These are phyloP conservation scores for Umbelopsis sp. DNA, from an alignment of 192 early-diverging fungal species.

Conservation along the genomic window DNA sequence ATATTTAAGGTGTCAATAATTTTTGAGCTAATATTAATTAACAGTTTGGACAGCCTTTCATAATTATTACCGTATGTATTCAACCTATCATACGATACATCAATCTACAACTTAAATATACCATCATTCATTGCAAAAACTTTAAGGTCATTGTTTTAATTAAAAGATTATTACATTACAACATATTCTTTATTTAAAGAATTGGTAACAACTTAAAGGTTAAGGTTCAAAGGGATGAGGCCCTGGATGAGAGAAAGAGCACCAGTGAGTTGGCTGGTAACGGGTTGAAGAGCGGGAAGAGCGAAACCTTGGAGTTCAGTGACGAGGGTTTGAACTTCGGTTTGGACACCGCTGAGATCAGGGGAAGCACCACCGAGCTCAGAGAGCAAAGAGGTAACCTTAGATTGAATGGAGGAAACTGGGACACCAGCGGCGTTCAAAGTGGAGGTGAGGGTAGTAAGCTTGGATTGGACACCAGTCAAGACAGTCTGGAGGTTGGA, in stretches of 20 bases:
- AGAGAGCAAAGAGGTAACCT: conserved; percentile 11
- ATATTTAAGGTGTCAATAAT: no score
- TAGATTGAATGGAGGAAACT: not conserved
- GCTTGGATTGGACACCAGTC: conserved; percentile 7
- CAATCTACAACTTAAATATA: no score
- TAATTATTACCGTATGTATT: no score
- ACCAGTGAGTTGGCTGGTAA: conserved; percentile 9
- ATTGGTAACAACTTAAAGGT: conserved; percentile 4
- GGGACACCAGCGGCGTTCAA: conserved; percentile 10
- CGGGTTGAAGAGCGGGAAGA: not conserved
- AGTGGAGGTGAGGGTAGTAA: not conserved
- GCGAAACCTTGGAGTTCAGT: not conserved
- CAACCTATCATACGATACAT: no score
- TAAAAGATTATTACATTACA: not conserved
- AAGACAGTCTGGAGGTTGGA: not conserved
- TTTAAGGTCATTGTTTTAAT: no score
- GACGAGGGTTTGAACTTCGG: not conserved
- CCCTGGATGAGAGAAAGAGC: not conserved
- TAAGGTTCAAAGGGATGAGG: not conserved
- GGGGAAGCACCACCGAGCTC: not conserved
- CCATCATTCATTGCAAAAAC: no score
- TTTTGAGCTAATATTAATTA: no score
- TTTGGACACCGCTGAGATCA: not conserved
- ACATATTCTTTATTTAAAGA: conserved; percentile 12
- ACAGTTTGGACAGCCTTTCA: no score